Base-by-base conservation (phyloP, 2,329 filamentous ascomycete species). In the Arthrobotrys conoides region DNA sequence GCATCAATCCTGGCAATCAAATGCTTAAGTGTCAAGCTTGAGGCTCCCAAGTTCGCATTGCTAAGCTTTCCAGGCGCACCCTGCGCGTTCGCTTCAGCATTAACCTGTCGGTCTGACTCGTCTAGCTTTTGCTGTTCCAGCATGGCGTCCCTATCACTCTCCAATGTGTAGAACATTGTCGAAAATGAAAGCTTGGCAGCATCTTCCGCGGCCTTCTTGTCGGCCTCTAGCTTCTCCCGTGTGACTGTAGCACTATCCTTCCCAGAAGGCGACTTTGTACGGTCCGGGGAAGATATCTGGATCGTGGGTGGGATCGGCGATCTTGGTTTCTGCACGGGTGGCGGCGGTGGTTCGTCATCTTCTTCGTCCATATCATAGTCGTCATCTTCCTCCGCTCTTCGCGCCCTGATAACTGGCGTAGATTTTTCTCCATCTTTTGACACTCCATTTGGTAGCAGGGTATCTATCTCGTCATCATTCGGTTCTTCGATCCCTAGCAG, bases 61-160 rank as follows among this genome's bases (percentile, higher is more conserved):
- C 94, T 97, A 73, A 99, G 88, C 38, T 94, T 94, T 68, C 96
- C 95, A 41, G 80, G 81, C 51, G 81, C 78, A 20, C 68, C 70
- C 65, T 86, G 87, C 18, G 85, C 86, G 78, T 87, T 87, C 80
- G 86, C 86, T 85, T 99, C 96, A 14, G 94, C 94, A 84, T 98
- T 95, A 9, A 98, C 91, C 84, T 97, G 94, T 83, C 96, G 92
- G 84, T 99, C 96, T 0, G 96, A 94, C 84, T 98, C 96, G 83
- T 99, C 96, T 27, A 99, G 88, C 84, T 95, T 93, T 84, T 98
- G 94, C 85, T 99, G 96, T 84, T 99, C 96, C 72, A 98, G 86
- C 96, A 99, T 98, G 61, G 96, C 96, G 82, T 95, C 93, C 70
- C 93, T 90, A 83, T 99, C 96, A 84, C 95, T 96, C 85, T 99